These are phyloP conservation scores for Fraxinus pennsylvanica DNA, from an alignment of 257 asterid species.

Conservation along the genomic window DNA sequence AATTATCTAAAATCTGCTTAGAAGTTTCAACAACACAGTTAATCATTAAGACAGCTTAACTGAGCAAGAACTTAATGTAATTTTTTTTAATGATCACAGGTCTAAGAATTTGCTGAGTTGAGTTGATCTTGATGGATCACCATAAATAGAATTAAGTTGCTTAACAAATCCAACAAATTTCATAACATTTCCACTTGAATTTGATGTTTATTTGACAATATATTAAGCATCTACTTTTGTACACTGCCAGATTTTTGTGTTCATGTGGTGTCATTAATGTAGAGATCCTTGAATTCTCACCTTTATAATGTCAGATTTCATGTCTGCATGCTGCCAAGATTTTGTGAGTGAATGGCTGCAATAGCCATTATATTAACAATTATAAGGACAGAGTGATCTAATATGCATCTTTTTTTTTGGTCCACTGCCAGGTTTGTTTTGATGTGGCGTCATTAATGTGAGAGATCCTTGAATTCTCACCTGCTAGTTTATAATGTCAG, in stretches of 20 bases:
- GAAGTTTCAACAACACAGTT: not conserved
- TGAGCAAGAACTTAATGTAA: not conserved
- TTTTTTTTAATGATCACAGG: not conserved
- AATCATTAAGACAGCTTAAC: not conserved
- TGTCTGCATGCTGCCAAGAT: not conserved
- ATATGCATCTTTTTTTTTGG: not conserved
- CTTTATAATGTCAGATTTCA: not conserved
- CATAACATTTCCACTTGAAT: not conserved
- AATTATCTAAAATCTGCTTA: slow-evolving; percentile 4
- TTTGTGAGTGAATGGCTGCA: not conserved
- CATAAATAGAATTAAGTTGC: not conserved
- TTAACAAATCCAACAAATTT: not conserved
- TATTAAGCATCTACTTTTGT: not conserved
- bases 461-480: not conserved
- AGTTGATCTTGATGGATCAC: not conserved
- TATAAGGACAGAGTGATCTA: not conserved
- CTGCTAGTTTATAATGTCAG: not conserved
- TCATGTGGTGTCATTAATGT: not conserved
- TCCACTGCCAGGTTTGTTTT: not conserved
- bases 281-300: not conserved
- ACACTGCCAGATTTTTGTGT: not conserved
- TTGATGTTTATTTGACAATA: slow-evolving; percentile 6
- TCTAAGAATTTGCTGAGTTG: not conserved
- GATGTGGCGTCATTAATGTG: not conserved
- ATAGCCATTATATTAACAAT: slow-evolving; percentile 4